Base-by-base conservation (phyloP, 495 filamentous ascomycete species). In the Aspergillus egyptiacus region DNA sequence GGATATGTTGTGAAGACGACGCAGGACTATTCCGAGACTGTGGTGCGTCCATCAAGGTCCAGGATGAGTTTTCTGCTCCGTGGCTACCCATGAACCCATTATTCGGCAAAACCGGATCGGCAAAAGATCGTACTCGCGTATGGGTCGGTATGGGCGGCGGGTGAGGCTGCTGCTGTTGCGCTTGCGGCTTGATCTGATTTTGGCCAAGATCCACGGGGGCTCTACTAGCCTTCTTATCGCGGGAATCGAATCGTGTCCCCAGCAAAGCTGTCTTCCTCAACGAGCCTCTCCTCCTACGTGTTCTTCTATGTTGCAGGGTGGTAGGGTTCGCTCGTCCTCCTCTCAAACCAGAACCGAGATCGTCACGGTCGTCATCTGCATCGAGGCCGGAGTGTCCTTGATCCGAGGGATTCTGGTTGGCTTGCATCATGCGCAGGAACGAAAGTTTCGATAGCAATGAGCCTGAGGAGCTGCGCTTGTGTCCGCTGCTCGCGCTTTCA, bases 211-310 rank as follows among this genome's bases (percentile, higher is more conserved):
- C 76, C 15, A 47, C 41, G 13, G 55, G 47, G 31, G 57, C 60
- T 32, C 52, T 61, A 35, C 47, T 46, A 23, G 50, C 46, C 49
- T 69, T 80, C 60, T 80, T 81, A 43, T 72, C 68, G 23, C 67
- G 67, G 25, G 57, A 61, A 34, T 74, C 71, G 9, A 73, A 53
- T 14, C 85, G 79, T 36, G 85, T 79, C 5, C 86, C 86, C 6
- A 91, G 72, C 7, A 91, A 67, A 19, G 87, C 88, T 2, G 87
- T 86, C 55, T 91, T 93, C 33, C 87, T 73, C 46, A 91, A 66
- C 5, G 87, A 91, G 5, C 87, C 85, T 53, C 85, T 82, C 34
- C 91, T 82, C 48, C 83, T 81, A 19, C 89, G 77, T 7, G 83
- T 85, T 38, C 64, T 70, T 30, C 80, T 77, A 50, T 86, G 81